Percentiles rank a stretch among this genome's conserved stretches.
Conservation (phyloP, 257 asterid genomes). For the Ocimum tenuiflorum region DNA sequence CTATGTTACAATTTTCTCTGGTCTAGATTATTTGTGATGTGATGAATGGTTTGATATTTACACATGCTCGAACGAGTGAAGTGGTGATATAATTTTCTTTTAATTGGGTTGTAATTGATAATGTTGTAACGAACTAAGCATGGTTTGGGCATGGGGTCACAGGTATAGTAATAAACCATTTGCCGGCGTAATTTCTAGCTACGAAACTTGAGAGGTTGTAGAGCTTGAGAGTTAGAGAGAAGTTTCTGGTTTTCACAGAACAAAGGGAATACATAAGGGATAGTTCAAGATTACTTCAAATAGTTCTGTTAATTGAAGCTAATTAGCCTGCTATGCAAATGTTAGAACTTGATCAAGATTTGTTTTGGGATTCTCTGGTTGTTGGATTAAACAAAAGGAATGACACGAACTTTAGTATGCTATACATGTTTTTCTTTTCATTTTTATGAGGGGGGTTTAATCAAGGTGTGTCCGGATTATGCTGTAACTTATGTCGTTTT, state of each 20-base stretch:
- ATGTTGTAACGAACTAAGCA: constrained; percentile 9
- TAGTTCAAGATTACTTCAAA: background rate
- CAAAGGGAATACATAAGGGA: background rate
- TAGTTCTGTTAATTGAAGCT: background rate
- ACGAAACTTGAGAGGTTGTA: background rate
- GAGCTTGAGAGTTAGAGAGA: background rate
- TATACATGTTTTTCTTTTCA: no score
- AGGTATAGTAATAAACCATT: background rate
- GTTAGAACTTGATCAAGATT: background rate
- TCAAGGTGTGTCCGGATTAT: background rate
- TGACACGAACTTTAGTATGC: background rate
- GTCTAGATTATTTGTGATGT: background rate
- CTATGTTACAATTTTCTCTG: background rate
- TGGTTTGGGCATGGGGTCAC: background rate
- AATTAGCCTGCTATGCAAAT: background rate
- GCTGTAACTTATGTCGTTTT: background rate
- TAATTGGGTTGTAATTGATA: background rate
- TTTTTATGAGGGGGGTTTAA: background rate
- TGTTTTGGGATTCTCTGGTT: background rate
- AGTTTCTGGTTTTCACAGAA: background rate
- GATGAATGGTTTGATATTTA: background rate
- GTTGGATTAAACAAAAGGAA: background rate
- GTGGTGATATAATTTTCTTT: background rate
- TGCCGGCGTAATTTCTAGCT: background rate
- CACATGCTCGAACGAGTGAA: background rate